Conservation (phyloP, 192 early-diverging fungal genomes). For the Podila epigama region DNA sequence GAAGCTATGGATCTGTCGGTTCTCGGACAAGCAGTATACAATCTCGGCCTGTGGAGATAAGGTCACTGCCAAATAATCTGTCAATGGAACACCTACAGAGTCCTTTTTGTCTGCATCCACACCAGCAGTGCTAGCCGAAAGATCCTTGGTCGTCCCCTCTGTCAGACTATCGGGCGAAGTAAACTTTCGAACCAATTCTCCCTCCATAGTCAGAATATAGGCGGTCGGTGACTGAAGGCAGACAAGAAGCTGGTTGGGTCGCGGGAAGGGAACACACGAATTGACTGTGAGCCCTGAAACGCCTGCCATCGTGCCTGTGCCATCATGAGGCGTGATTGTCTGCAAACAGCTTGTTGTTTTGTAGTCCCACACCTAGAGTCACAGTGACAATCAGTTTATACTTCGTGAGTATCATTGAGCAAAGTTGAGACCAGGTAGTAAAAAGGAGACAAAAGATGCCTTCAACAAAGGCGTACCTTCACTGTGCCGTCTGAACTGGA, state of each 20-base stretch:
- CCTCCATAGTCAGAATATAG: constrained; percentile 73
- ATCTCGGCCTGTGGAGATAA: constrained; percentile 84
- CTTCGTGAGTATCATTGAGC: neutral
- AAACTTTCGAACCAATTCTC: constrained; percentile 61
- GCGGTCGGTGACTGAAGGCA: constrained; percentile 80
- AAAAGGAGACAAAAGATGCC: neutral
- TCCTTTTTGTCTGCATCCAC: constrained; percentile 24
- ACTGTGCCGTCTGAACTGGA: constrained; percentile 88
- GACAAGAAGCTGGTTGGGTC: constrained; percentile 74
- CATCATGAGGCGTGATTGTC: constrained; percentile 64
- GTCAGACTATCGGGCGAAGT: constrained; percentile 53
- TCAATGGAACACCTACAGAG: constrained; percentile 22
- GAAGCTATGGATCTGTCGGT: constrained; percentile 73
- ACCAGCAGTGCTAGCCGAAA: constrained; percentile 9
- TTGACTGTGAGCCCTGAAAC: constrained; percentile 61
- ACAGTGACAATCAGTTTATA: neutral
- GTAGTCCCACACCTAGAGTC: constrained; percentile 86
- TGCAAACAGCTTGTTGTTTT: constrained; percentile 70
- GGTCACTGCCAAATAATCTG: constrained; percentile 50
- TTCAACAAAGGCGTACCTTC: constrained; percentile 61
- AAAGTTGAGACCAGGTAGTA: neutral
- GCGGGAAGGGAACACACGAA: constrained; percentile 68
- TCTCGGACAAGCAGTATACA: constrained; percentile 80
- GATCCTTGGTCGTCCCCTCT: constrained; percentile 27
- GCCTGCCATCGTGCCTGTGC: constrained; percentile 60